A percentile compares a stretch with the other conserved stretches of the same genome.
These are phyloP conservation scores for Sungouiella thailandica DNA, from an alignment of 805 yeast species.

Conservation along the genomic window DNA sequence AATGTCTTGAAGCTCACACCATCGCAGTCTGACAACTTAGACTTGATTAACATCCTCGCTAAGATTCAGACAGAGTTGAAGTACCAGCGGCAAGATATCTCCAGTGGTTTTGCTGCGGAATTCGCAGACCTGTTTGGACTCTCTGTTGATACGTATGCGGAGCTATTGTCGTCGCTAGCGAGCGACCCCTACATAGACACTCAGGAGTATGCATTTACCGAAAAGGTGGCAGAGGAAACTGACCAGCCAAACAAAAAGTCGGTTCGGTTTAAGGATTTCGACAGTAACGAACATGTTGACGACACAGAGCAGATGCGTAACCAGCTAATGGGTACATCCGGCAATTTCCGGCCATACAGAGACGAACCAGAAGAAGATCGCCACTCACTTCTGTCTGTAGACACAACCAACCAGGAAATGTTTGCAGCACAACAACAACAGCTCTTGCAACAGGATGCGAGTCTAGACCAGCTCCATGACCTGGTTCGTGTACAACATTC, in stretches of 20 bases:
- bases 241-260: constrained; percentile 18
- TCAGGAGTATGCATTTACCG: constrained; percentile 25
- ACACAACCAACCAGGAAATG: constrained; percentile 32
- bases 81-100: constrained; percentile 28
- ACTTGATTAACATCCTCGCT: constrained; percentile 25
- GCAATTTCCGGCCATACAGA: constrained; percentile 29
- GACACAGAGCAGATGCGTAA: constrained; percentile 18
- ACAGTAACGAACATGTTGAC: constrained; percentile 17
- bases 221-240: constrained; percentile 5
- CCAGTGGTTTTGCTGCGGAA: constrained; percentile 3
- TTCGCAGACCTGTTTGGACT: constrained; percentile 2
- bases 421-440: constrained; percentile 41
- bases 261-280: constrained; percentile 36
- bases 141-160: constrained; percentile 14
- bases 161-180: constrained; percentile 12
- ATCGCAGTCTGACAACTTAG: constrained; percentile 35
- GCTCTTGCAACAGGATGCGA: constrained; percentile 33
- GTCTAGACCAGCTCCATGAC: constrained; percentile 29
- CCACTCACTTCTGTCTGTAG: constrained; percentile 19
- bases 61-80: constrained; percentile 23
- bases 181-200: constrained; percentile 26
- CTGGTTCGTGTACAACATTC: constrained; percentile 32
- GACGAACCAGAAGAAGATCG: constrained; percentile 22
- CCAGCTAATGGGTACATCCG: constrained; percentile 31
- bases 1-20: constrained; percentile 30